Evolutionary conservation across 2,329 filamentous ascomycete species (phyloP).

Genomic region (Hortaea werneckii): DNA sequence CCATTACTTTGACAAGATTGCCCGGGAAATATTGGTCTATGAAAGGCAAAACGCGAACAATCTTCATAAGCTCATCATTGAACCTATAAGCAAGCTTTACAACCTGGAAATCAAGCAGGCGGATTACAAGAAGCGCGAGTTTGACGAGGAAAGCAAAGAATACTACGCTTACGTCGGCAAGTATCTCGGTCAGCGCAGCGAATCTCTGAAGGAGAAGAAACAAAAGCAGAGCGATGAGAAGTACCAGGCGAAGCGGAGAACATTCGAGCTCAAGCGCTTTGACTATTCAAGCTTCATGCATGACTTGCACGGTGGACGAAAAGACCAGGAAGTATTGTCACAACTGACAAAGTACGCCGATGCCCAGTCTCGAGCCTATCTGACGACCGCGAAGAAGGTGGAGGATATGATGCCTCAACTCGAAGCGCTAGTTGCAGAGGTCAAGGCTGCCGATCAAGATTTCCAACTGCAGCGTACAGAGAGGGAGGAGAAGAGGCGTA

Average conservation of each 20-base stretch:
- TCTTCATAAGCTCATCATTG: slow-evolving; percentile 86
- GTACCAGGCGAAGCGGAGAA: slow-evolving; percentile 85
- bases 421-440: slow-evolving; percentile 77
- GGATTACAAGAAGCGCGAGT: slow-evolving; percentile 91
- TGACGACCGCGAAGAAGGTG: slow-evolving; percentile 75
- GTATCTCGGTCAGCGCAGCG: slow-evolving; percentile 91
- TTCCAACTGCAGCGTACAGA: slow-evolving; percentile 94
- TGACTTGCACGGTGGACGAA: slow-evolving; percentile 95
- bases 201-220: slow-evolving; percentile 96
- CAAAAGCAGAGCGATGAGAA: slow-evolving; percentile 89
- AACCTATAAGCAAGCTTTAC: slow-evolving; percentile 84
- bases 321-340: slow-evolving; percentile 92
- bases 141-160: slow-evolving; percentile 97
- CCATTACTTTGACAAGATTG: slow-evolving; percentile 96
- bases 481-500: slow-evolving; percentile 83
- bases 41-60: slow-evolving; percentile 76
- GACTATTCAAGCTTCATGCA: slow-evolving; percentile 99
- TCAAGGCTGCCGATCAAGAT: slow-evolving; percentile 90
- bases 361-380: slow-evolving; percentile 72
- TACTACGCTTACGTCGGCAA: slow-evolving; percentile 93
- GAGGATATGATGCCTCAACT: slow-evolving; percentile 80
- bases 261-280: slow-evolving; percentile 94
- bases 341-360: slow-evolving; percentile 92
- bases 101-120: slow-evolving; percentile 96
- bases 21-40: slow-evolving; percentile 77